These are phyloP conservation scores for Micromonas commoda DNA, from an alignment of 139 green algal species.

Conservation along the genomic window DNA sequence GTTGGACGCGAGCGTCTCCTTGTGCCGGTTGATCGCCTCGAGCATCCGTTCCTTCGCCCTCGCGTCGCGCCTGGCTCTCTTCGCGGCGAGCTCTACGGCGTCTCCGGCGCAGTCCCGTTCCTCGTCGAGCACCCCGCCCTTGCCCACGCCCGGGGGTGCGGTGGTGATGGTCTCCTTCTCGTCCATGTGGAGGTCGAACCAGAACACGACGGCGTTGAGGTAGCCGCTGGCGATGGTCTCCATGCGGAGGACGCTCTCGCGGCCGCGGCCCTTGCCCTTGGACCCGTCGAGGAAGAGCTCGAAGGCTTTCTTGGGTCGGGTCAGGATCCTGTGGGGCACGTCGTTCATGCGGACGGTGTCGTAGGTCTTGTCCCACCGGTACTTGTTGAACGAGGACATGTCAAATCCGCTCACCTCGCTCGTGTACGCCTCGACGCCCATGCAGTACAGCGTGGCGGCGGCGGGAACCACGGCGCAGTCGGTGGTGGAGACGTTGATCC, in stretches of 20 bases:
- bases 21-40: background rate
- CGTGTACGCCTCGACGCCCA: conserved; percentile 59
- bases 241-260: conserved; percentile 60
- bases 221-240: conserved; percentile 39
- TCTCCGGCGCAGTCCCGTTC: background rate
- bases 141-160: conserved; percentile 32
- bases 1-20: background rate
- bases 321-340: conserved; percentile 55
- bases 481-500: conserved; percentile 48
- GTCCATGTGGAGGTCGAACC: conserved; percentile 75
- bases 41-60: conserved; percentile 12
- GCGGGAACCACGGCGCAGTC: conserved; percentile 51
- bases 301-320: conserved; percentile 45
- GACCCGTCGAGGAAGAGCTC: conserved; percentile 34
- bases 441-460: conserved; percentile 59
- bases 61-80: background rate
- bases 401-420: conserved; percentile 51
- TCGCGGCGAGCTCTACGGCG: background rate
- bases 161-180: conserved; percentile 54
- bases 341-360: conserved; percentile 47
- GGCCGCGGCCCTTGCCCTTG: conserved; percentile 18
- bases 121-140: conserved; percentile 15
- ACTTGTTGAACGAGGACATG: conserved; percentile 59
- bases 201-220: conserved; percentile 69
- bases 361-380: conserved; percentile 61